Conservation (phyloP, 2,329 filamentous ascomycete species). For the Colletotrichum cereale region DNA sequence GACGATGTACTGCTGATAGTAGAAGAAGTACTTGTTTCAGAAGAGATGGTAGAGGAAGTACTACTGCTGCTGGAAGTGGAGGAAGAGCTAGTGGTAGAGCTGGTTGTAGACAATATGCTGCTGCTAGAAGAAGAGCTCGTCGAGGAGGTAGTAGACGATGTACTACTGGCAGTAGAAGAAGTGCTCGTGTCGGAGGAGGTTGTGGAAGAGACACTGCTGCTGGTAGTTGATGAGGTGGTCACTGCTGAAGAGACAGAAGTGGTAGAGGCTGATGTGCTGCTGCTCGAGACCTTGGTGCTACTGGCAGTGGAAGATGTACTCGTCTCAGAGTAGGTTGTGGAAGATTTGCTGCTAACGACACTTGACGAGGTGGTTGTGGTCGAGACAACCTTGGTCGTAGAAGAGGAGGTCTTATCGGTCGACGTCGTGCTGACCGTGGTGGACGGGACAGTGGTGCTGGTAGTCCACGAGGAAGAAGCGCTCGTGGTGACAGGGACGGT, state of each 20-base stretch:
- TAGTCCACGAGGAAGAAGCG: not conserved
- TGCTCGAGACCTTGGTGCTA: not conserved
- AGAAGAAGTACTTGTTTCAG: not conserved
- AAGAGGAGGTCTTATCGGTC: not conserved
- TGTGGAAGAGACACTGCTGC: not conserved
- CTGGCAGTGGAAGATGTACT: too few species aligned
- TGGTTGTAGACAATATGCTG: too few species aligned
- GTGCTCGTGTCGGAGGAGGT: not conserved
- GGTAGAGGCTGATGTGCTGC: not conserved
- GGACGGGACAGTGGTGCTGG: slow-evolving; percentile 8
- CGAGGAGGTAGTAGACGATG: too few species aligned
- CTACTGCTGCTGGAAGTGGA: too few species aligned
- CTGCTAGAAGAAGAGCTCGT: too few species aligned
- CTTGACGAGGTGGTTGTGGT: slow-evolving; percentile 3
- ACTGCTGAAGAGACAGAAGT: not conserved
- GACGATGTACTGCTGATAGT: not conserved
- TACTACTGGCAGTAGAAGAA: not conserved
- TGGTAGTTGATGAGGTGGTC: not conserved
- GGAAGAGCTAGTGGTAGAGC: not conserved
- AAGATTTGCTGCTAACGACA: not conserved
- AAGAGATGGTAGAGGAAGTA: too few species aligned
- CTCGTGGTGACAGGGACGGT: slow-evolving; percentile 24
- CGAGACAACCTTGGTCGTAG: slow-evolving; percentile 7
- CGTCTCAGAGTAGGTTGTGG: too few species aligned
- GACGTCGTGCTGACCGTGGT: slow-evolving; percentile 16